A percentile compares a stretch with the other conserved stretches of the same genome.
Evolutionary conservation across 1,284 basidiomycete species (phyloP).

Genomic region (Ganoderma sinense): DNA sequence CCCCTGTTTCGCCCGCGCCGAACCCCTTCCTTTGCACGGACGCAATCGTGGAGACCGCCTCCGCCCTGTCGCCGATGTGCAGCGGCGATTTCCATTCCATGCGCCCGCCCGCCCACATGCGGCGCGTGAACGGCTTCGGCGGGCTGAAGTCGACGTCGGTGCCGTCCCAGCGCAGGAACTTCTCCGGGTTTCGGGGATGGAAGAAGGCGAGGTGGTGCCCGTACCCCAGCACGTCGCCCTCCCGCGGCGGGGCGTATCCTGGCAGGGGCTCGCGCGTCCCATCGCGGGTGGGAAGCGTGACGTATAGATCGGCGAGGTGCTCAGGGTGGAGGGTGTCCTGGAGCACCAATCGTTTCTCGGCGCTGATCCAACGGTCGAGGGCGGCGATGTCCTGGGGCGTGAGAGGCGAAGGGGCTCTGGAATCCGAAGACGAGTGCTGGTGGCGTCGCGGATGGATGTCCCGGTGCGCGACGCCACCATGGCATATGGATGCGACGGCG

Average conservation of each 20-base stretch:
- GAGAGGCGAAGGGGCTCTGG: constrained; percentile 19
- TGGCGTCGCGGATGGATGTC: constrained; percentile 24
- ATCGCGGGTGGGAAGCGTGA: constrained; percentile 78
- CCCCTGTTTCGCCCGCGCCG: constrained; percentile 43
- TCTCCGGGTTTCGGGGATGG: constrained; percentile 69
- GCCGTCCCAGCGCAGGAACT: constrained; percentile 68
- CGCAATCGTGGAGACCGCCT: constrained; percentile 57
- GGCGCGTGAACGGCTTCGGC: constrained; percentile 75
- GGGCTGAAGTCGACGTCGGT: constrained; percentile 78
- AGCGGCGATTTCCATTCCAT: constrained; percentile 72
- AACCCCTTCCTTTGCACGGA: constrained; percentile 75
- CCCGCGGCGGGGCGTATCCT: constrained; percentile 49
- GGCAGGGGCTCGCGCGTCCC: constrained; percentile 42
- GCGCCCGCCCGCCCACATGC: constrained; percentile 87
- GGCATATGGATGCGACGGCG: constrained; percentile 12
- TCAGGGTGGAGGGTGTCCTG: constrained; percentile 57
- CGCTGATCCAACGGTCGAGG: constrained; percentile 61
- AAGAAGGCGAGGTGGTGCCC: constrained; percentile 83
- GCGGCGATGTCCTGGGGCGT: constrained; percentile 30
- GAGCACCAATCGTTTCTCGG: constrained; percentile 49
- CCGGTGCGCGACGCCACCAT: constrained; percentile 24
- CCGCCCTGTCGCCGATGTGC: constrained; percentile 61
- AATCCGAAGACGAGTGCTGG: constrained; percentile 23
- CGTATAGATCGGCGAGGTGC: constrained; percentile 65
- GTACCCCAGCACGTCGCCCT: constrained; percentile 55